phyloP scores from a whole-genome alignment of 139 green algal species.

The Chlamydomonas sphaeroides region DNA sequence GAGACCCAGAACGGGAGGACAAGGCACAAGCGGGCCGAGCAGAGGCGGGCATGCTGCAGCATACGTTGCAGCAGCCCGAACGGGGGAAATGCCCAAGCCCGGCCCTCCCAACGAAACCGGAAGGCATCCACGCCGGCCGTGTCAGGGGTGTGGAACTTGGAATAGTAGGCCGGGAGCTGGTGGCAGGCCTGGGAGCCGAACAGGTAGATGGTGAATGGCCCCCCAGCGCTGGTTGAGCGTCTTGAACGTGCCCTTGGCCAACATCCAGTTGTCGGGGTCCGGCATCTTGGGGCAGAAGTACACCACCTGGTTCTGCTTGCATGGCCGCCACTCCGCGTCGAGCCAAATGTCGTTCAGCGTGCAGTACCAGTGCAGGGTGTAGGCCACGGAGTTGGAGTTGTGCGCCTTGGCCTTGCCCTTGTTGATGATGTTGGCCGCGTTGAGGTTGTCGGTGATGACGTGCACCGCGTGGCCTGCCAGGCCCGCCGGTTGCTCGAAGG shows the following conservation, averaged over 20 bases:
- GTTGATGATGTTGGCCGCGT: not conserved
- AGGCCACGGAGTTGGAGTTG: not conserved
- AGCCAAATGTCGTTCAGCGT: not conserved
- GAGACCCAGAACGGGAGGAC: not conserved
- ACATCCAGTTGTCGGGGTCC: not conserved
- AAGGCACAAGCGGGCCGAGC: not conserved
- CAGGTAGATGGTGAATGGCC: constrained; percentile 11
- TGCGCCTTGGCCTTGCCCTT: not conserved
- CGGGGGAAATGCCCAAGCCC: not conserved
- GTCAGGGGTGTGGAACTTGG: not conserved
- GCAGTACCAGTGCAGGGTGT: constrained; percentile 3
- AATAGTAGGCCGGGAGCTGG: constrained; percentile 7
- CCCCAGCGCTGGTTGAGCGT: not conserved
- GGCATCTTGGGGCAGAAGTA: not conserved
- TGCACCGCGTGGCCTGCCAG: not conserved
- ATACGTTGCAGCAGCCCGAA: not conserved
- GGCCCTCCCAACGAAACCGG: not conserved
- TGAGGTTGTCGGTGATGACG: constrained; percentile 19
- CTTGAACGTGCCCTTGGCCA: not conserved
- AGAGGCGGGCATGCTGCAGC: not conserved
- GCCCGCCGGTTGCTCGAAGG: not conserved
- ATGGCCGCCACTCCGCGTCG: not conserved
- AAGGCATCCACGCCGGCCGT: constrained; percentile 15
- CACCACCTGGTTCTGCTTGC: constrained; percentile 1
- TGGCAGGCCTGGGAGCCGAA: not conserved